These are phyloP conservation scores for Phascolomyces articulosus DNA, from an alignment of 371 early-diverging fungal species.

Conservation along the genomic window DNA sequence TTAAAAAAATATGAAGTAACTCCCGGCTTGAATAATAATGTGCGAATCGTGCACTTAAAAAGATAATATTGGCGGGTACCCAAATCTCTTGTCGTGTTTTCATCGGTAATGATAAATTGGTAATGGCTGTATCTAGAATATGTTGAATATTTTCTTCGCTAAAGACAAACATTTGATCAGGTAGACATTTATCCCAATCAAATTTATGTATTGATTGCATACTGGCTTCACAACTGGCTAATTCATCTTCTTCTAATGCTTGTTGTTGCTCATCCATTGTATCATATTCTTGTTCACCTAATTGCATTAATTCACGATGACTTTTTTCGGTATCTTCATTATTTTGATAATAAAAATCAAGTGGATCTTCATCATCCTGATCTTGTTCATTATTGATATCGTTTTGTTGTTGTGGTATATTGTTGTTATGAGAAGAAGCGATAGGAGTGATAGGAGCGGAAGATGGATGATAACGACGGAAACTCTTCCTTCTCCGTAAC, in stretches of 20 bases:
- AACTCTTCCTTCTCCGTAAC: constrained; percentile 1
- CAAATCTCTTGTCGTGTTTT: constrained; percentile 62
- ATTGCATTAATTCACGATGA: not conserved
- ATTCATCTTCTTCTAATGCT: constrained; percentile 11
- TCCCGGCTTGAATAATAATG: constrained; percentile 74
- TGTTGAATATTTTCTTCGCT: constrained; percentile 66
- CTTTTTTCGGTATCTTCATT: constrained; percentile 20
- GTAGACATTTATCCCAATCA: constrained; percentile 77
- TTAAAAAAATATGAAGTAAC: constrained; percentile 69
- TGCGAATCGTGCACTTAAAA: constrained; percentile 88
- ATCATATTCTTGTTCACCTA: constrained; percentile 6
- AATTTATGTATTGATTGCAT: constrained; percentile 58
- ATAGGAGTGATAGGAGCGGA: not conserved
- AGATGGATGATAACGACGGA: not conserved
- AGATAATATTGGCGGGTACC: constrained; percentile 84
- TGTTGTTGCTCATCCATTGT: constrained; percentile 13
- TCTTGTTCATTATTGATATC: not conserved
- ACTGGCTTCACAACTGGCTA: constrained; percentile 25
- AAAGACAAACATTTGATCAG: constrained; percentile 93
- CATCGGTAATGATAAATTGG: constrained; percentile 57
- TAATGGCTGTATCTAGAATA: constrained; percentile 72
- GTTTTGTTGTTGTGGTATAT: not conserved
- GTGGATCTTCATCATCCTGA: constrained; percentile 11
- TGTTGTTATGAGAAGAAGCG: too few relatives aligned
- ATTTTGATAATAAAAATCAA: constrained; percentile 33